A percentile compares a stretch with the other conserved stretches of the same genome.
Conservation (phyloP, 1,284 basidiomycete genomes). For the Xerocomus nothofagi region DNA sequence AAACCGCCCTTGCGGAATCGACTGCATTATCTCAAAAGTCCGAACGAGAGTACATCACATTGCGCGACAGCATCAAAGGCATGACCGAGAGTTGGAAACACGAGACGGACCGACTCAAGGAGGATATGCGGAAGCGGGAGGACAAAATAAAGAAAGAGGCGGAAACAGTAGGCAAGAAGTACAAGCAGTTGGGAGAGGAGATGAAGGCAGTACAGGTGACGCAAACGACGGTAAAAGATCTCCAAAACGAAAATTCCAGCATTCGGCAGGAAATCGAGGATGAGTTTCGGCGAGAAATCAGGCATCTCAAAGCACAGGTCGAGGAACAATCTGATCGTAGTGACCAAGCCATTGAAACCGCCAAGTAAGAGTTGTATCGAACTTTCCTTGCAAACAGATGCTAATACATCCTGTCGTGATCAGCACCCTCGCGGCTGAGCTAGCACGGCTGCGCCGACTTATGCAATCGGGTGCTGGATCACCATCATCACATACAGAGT, state of each 20-base stretch:
- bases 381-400: background rate
- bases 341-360: constrained; percentile 56
- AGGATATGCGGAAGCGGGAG: constrained; percentile 72
- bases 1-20: constrained; percentile 64
- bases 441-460: constrained; percentile 64
- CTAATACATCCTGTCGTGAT: constrained; percentile 6
- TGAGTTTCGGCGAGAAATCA: constrained; percentile 49
- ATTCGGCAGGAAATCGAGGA: constrained; percentile 52
- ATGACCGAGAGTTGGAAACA: constrained; percentile 68
- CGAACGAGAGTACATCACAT: constrained; percentile 74
- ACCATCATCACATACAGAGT: constrained; percentile 18
- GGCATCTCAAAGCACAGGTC: constrained; percentile 47
- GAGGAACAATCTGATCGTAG: constrained; percentile 55
- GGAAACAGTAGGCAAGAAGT: constrained; percentile 64
- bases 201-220: constrained; percentile 49
- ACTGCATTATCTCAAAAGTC: constrained; percentile 74
- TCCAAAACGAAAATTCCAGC: constrained; percentile 41
- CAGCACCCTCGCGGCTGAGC: constrained; percentile 58
- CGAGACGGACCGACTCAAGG: constrained; percentile 62
- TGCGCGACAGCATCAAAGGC: constrained; percentile 70
- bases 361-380: constrained; percentile 48
- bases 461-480: constrained; percentile 52
- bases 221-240: constrained; percentile 38
- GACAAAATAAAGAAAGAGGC: constrained; percentile 63
- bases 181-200: constrained; percentile 59